Evolutionary conservation across 345 rosid species (phyloP).

Genomic region (Rhodamnia argentea): DNA sequence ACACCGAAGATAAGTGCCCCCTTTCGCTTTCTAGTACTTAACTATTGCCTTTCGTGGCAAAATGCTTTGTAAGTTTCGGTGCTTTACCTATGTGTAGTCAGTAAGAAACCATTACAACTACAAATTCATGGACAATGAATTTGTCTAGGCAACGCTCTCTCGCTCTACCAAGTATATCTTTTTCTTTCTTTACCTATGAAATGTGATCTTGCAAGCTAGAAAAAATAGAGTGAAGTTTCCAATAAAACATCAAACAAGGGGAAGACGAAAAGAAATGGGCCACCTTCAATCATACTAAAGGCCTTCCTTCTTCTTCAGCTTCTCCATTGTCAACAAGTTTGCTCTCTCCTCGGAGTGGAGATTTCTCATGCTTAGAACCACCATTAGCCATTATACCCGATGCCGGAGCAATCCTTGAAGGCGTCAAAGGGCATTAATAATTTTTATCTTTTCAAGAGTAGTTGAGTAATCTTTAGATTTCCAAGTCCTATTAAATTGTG

Average conservation of each 20-base stretch:
- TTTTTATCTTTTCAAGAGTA: too few relatives aligned
- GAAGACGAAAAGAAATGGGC: background rate
- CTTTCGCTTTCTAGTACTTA: background rate
- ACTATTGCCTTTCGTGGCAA: background rate
- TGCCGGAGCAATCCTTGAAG: too few relatives aligned
- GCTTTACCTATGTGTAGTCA: background rate
- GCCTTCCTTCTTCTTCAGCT: slow-evolving; percentile 36
- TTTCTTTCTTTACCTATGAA: background rate
- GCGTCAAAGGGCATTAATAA: too few relatives aligned
- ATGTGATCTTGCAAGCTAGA: background rate
- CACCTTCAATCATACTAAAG: slow-evolving; percentile 31
- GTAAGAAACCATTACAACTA: background rate
- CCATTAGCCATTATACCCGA: slow-evolving; percentile 1
- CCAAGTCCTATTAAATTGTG: too few relatives aligned
- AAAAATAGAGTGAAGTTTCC: background rate
- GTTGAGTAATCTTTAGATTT: too few relatives aligned
- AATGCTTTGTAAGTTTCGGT: background rate
- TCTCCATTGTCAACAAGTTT: background rate
- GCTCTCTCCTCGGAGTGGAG: background rate
- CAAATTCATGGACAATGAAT: background rate
- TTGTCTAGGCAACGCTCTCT: background rate
- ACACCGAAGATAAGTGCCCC: background rate
- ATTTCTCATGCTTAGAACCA: slow-evolving; percentile 5
- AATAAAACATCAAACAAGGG: background rate
- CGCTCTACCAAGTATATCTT: background rate